Evolutionary conservation across 2,329 filamentous ascomycete species (phyloP), one percentile per base, ranked within the genome.

Genomic region (Colletotrichum phormii): DNA sequence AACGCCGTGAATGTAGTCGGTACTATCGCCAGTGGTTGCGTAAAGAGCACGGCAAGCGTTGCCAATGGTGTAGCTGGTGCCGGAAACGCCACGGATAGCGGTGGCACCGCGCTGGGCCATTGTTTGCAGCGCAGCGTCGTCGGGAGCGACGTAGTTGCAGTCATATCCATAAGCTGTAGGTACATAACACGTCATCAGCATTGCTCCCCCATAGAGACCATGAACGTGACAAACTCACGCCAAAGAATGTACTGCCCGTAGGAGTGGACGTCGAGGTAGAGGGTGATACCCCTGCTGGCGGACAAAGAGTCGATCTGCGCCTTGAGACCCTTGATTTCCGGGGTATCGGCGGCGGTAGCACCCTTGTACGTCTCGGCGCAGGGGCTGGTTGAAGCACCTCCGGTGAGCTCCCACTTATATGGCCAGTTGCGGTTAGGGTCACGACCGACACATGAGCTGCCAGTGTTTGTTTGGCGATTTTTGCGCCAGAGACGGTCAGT

Each of bases 211-310:
- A 42, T 15, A 42, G 15, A 6, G 18, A 18, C 6, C 6, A 42
- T 42, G 5, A 7, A 42, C 3, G 2, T 6, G 4, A 3, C 18
- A 1, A 12, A 46, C 70, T 57, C 49, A 75, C 73, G 75, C 74
- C 71, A 75, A 4, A 75, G 72, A 15, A 76, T 75, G 57, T 74
- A 75, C 68, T 92, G 90, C 12, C 86, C 87, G 81, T 91, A 93
- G 0, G 89, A 86, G 81, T 93, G 91, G 78, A 88, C 89, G 80
- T 93, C 91, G 75, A 93, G 88, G 80, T 88, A 93, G 2, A 91
- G 83, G 76, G 89, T 87, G 53, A 92, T 82, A 1, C 89, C 88
- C 73, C 88, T 84, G 3, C 75, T 67, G 9, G 67, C 77, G 5
- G 82, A 80, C 24, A 90, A 75, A 15, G 79, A 75, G 65, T 84